Evolutionary conservation across 495 filamentous ascomycete species (phyloP).

Genomic region (Annulohypoxylon maeteangense): DNA sequence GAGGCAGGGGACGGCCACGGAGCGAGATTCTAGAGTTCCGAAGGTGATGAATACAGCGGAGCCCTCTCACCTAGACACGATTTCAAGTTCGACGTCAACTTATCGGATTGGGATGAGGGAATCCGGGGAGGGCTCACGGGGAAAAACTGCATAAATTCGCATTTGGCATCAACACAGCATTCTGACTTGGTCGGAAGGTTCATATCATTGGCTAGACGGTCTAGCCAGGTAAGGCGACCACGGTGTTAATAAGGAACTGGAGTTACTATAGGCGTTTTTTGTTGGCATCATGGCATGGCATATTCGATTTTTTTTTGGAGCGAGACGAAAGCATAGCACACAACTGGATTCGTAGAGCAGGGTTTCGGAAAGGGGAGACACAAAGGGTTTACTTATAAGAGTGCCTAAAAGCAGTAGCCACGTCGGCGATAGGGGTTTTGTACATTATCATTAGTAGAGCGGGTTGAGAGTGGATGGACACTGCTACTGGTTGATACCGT

Average conservation of each 20-base stretch:
- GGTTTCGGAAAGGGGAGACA: constrained; percentile 9
- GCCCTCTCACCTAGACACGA: not conserved
- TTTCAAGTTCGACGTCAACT: constrained; percentile 1
- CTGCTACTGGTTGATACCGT: constrained; percentile 19
- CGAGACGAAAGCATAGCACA: constrained; percentile 36
- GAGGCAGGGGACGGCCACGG: constrained; percentile 45
- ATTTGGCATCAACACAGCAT: constrained; percentile 44
- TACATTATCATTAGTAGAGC: constrained; percentile 23
- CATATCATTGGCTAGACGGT: constrained; percentile 37
- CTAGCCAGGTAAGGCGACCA: constrained; percentile 22
- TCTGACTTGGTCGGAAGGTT: constrained; percentile 29
- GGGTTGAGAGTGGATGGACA: not conserved
- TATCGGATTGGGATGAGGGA: not conserved
- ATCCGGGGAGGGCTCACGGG: constrained; percentile 5
- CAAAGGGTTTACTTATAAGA: constrained; percentile 12
- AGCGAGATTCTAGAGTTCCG: constrained; percentile 45
- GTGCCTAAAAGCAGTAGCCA: constrained; percentile 3
- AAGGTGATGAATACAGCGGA: constrained; percentile 20
- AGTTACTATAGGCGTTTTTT: constrained; percentile 33
- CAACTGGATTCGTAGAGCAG: constrained; percentile 17
- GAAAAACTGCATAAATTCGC: constrained; percentile 32
- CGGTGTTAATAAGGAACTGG: constrained; percentile 21
- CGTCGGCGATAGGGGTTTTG: constrained; percentile 16
- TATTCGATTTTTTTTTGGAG: constrained; percentile 11
- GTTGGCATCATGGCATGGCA: constrained; percentile 35